Evolutionary conservation across 1,284 basidiomycete species (phyloP).

Genomic region (Apiotrichum laibachii): DNA sequence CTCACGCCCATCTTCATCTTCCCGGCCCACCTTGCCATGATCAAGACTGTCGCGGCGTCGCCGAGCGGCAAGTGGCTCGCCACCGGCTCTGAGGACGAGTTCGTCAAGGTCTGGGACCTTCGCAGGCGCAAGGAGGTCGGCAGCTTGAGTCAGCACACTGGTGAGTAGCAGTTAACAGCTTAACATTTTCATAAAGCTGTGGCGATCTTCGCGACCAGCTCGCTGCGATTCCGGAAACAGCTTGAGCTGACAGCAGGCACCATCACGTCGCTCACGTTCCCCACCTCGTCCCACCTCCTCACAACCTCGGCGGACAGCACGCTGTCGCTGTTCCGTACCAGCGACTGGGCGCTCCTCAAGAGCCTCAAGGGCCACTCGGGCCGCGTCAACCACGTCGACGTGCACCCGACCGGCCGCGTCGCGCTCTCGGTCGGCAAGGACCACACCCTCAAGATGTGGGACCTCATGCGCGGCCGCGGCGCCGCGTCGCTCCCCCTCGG

Average conservation of each 20-base stretch:
- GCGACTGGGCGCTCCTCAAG: constrained; percentile 89
- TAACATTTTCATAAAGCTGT: too few species aligned
- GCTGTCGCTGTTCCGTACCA: constrained; percentile 81
- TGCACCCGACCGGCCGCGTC: constrained; percentile 89
- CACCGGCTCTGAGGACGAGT: constrained; percentile 90
- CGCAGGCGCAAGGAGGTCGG: constrained; percentile 86
- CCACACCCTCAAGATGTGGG: constrained; percentile 91
- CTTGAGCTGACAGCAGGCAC: constrained; percentile 61
- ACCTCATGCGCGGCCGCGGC: constrained; percentile 90
- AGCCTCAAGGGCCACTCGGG: constrained; percentile 89
- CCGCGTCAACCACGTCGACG: constrained; percentile 80
- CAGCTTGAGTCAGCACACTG: constrained; percentile 86
- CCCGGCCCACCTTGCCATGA: constrained; percentile 89
- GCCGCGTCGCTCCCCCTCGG: constrained; percentile 83
- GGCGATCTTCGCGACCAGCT: too few species aligned
- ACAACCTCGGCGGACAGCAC: constrained; percentile 88
- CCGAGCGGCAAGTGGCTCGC: constrained; percentile 95
- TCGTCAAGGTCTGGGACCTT: constrained; percentile 96
- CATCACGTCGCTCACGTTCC: constrained; percentile 83
- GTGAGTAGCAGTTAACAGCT: too few species aligned
- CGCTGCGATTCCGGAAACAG: too few species aligned
- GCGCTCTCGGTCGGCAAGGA: constrained; percentile 90
- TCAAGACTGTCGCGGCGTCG: constrained; percentile 82
- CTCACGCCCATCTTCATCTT: constrained; percentile 90
- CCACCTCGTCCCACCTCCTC: constrained; percentile 81